Conservation (phyloP, 495 filamentous ascomycete genomes). For the Viridothelium virens region DNA sequence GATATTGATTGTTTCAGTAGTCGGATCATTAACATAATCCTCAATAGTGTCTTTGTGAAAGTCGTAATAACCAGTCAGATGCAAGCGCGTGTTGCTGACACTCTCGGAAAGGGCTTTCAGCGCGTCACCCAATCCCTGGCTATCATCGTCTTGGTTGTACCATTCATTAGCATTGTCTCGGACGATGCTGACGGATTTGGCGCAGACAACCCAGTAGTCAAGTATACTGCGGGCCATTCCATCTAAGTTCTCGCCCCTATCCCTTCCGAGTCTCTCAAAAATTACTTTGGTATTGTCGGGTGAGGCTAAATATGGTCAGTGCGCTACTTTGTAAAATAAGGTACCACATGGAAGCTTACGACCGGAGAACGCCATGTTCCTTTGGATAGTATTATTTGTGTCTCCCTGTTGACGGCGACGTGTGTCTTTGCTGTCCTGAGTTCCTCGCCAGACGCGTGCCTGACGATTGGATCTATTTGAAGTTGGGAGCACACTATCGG, state of each 20-base stretch:
- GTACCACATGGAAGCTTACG: not conserved
- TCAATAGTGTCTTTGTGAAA: not conserved
- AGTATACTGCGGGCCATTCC: not conserved
- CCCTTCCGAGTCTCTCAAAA: not conserved
- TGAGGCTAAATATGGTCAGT: not conserved
- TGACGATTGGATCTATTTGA: constrained; percentile 3
- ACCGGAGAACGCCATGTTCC: not conserved
- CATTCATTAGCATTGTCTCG: not conserved
- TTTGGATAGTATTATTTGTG: not conserved
- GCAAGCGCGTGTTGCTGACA: not conserved
- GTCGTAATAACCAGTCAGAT: not conserved
- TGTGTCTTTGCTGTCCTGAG: not conserved
- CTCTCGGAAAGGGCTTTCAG: not conserved
- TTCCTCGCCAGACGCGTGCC: constrained; percentile 2
- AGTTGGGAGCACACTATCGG: not conserved
- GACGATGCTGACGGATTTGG: not conserved
- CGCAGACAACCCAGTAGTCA: not conserved
- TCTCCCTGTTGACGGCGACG: not conserved
- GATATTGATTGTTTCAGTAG: not conserved
- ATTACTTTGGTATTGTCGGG: not conserved
- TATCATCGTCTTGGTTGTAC: not conserved
- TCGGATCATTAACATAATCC: not conserved
- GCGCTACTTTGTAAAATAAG: not conserved
- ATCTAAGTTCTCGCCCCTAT: not conserved
- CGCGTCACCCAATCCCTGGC: not conserved